Percentiles rank a stretch among this genome's conserved stretches.
Conservation (phyloP, 371 early-diverging fungal species). For the Mortierella sp. region DNA sequence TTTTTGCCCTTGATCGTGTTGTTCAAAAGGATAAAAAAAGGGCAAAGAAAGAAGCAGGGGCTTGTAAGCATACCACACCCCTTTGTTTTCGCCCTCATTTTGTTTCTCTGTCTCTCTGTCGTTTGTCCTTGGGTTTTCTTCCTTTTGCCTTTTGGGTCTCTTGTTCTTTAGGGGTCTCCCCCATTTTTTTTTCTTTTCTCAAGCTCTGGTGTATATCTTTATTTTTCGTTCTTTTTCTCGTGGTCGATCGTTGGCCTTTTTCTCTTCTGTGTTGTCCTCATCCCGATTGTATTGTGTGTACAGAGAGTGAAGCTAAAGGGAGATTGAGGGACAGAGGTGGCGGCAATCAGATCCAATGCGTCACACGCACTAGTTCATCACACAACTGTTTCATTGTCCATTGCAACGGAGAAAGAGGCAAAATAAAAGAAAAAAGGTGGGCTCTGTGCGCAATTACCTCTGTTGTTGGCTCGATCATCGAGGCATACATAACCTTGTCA, state of each 20-base stretch:
- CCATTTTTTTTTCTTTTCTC: background rate
- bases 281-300: background rate
- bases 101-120: background rate
- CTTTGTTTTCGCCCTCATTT: background rate
- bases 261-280: background rate
- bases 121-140: background rate
- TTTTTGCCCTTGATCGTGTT: background rate
- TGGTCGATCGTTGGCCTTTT: background rate
- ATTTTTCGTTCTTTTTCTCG: background rate
- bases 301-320: background rate
- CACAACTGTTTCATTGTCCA: background rate
- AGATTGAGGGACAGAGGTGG: background rate
- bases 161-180: background rate
- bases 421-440: background rate
- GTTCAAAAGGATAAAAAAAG: background rate
- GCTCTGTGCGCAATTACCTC: constrained; percentile 9
- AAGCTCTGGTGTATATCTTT: background rate
- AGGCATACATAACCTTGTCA: background rate
- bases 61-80: background rate
- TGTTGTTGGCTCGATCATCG: constrained; percentile 13
- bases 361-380: background rate
- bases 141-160: no score
- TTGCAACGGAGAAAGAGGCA: background rate
- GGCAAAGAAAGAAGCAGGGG: constrained; percentile 3
- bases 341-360: background rate